phyloP scores from a whole-genome alignment of 2,329 filamentous ascomycete species.

The Beauveria sp. region DNA sequence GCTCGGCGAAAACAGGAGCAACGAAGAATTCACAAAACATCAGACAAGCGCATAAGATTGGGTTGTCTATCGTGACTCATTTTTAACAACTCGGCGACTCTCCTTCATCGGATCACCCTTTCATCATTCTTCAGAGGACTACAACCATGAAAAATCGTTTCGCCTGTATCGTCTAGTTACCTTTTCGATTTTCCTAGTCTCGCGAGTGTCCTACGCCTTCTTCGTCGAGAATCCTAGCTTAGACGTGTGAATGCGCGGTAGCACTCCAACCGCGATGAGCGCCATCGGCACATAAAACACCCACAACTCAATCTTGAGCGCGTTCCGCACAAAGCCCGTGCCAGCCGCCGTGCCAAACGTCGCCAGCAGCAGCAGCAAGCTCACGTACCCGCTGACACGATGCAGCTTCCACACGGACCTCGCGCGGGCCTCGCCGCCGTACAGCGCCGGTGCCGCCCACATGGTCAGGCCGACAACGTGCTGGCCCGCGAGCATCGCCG shows the following conservation, averaged over 20 bases:
- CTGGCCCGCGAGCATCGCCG: slow-evolving; percentile 56
- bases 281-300: slow-evolving; percentile 58
- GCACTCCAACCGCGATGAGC: slow-evolving; percentile 62
- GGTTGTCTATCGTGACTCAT: too few relatives aligned
- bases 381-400: slow-evolving; percentile 65
- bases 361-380: slow-evolving; percentile 62
- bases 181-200: too few relatives aligned
- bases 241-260: slow-evolving; percentile 70
- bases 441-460: slow-evolving; percentile 66
- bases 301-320: slow-evolving; percentile 70
- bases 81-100: too few relatives aligned
- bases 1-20: too few relatives aligned
- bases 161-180: too few relatives aligned
- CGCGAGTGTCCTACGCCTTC: neutral
- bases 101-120: too few relatives aligned
- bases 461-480: slow-evolving; percentile 74
- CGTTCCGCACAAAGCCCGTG: slow-evolving; percentile 64
- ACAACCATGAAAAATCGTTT: too few relatives aligned
- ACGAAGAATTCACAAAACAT: too few relatives aligned
- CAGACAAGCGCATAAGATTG: too few relatives aligned
- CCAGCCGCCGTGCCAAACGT: slow-evolving; percentile 69
- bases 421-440: slow-evolving; percentile 71
- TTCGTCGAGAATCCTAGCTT: slow-evolving; percentile 56
- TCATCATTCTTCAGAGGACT: too few relatives aligned
- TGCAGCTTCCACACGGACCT: slow-evolving; percentile 90